These are phyloP conservation scores for Triticum dicoccoides DNA, from an alignment of 176 grass and related monocot species.

Conservation along the genomic window DNA sequence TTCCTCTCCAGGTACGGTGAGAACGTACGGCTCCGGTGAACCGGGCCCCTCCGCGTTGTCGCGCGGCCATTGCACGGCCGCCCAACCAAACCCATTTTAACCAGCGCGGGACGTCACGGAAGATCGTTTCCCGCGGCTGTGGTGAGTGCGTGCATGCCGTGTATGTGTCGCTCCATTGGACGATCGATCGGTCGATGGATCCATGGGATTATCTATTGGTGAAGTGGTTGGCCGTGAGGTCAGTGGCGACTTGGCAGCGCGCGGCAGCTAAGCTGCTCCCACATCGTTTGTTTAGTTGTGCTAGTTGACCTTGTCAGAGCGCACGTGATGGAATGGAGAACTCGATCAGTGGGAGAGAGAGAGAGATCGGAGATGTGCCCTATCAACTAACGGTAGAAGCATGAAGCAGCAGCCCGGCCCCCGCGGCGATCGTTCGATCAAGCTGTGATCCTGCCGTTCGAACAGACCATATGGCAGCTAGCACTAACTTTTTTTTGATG, in stretches of 20 bases:
- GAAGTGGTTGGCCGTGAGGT: constrained; percentile 25
- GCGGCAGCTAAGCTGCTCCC: background rate
- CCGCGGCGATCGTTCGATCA: background rate
- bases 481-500: too few relatives aligned
- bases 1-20: constrained; percentile 33
- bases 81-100: constrained; percentile 4
- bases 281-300: background rate
- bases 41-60: constrained; percentile 19
- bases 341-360: background rate
- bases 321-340: background rate
- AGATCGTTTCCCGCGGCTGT: background rate
- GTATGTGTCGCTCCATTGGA: background rate
- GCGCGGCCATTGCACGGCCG: constrained; percentile 28
- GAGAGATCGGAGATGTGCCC: background rate
- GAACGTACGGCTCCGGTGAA: constrained; percentile 34
- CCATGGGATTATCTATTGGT: constrained; percentile 5
- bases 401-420: too few relatives aligned
- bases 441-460: background rate
- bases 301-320: background rate
- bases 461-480: background rate
- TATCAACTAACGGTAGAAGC: background rate
- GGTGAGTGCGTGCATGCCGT: background rate
- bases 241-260: background rate
- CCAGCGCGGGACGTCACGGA: background rate
- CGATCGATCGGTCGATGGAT: background rate